Percentiles rank a stretch among this genome's conserved stretches.
phyloP scores from a whole-genome alignment of 78 protist genomes.

The Dictyostelium intermedium region DNA sequence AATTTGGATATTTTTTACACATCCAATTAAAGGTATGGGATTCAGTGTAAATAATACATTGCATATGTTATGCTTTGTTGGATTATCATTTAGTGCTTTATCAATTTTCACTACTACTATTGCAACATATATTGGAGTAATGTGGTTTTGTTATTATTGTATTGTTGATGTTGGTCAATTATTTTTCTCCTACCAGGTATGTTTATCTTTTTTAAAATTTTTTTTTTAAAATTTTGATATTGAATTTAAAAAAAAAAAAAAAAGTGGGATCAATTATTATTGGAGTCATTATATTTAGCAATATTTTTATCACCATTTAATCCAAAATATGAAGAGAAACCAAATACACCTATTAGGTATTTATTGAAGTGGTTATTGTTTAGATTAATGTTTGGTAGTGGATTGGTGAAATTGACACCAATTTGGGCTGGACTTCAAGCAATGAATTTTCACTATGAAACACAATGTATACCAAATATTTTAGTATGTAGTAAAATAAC shows the following conservation, averaged over 20 bases:
- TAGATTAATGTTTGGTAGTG: conserved; percentile 80
- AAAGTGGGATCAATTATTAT: conserved; percentile 66
- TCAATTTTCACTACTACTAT: conserved; percentile 45
- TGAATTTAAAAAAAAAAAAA: not conserved
- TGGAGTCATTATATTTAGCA: conserved; percentile 50
- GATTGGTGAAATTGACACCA: conserved; percentile 75
- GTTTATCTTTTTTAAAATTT: not conserved
- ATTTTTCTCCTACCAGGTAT: conserved; percentile 56
- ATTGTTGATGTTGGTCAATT: conserved; percentile 76
- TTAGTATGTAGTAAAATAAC: conserved; percentile 16
- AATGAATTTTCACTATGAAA: conserved; percentile 79
- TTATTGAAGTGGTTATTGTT: conserved; percentile 57
- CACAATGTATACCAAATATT: conserved; percentile 84
- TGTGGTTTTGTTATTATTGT: conserved; percentile 72
- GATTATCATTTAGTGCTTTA: conserved; percentile 31
- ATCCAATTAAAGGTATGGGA: conserved; percentile 50
- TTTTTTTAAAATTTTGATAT: not conserved
- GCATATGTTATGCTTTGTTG: conserved; percentile 28
- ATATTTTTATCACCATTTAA: conserved; percentile 62
- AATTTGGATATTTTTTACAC: conserved; percentile 62
- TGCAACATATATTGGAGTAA: conserved; percentile 53
- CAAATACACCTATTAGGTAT: conserved; percentile 61
- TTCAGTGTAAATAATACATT: conserved; percentile 35
- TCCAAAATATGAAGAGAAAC: conserved; percentile 49
- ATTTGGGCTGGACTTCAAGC: conserved; percentile 85